These are phyloP conservation scores for Ormosia semicastrata DNA, from an alignment of 306 rosid genomes.

Conservation along the genomic window DNA sequence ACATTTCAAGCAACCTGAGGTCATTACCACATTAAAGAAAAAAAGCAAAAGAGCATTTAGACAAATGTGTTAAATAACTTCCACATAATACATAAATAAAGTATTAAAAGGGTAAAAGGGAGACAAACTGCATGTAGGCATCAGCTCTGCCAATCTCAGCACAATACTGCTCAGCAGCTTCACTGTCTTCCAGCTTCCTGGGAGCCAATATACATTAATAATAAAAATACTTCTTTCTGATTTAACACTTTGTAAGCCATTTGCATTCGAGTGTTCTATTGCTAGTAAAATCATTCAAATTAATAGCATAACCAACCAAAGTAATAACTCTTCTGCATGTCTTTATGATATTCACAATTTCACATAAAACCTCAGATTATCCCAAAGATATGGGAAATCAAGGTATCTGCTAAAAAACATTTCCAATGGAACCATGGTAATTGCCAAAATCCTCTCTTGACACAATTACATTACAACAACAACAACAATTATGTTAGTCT, in stretches of 20 bases:
- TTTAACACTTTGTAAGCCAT: conserved; percentile 25
- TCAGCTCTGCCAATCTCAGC: conserved; percentile 98
- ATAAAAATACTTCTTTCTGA: background rate
- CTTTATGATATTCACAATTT: background rate
- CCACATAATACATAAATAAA: background rate
- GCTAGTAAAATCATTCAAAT: background rate
- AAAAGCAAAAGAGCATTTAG: conserved; percentile 14
- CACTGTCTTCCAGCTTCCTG: conserved; percentile 95
- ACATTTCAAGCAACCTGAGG: conserved; percentile 95
- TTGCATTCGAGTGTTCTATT: conserved; percentile 22
- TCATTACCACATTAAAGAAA: conserved; percentile 29
- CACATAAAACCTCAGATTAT: background rate
- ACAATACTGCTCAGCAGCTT: conserved; percentile 99
- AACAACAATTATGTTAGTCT: too few species aligned
- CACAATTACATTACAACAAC: too few species aligned
- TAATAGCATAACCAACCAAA: background rate
- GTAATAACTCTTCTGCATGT: background rate
- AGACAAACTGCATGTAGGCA: conserved; percentile 92
- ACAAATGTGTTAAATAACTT: background rate
- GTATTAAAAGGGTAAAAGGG: conserved; percentile 22
- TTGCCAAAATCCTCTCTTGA: background rate
- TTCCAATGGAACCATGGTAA: background rate
- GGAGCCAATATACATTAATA: conserved; percentile 28
- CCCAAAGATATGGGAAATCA: background rate
- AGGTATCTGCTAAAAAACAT: background rate